These are phyloP conservation scores for Malassezia slooffiae DNA, from an alignment of 1,284 basidiomycete species.

Conservation along the genomic window DNA sequence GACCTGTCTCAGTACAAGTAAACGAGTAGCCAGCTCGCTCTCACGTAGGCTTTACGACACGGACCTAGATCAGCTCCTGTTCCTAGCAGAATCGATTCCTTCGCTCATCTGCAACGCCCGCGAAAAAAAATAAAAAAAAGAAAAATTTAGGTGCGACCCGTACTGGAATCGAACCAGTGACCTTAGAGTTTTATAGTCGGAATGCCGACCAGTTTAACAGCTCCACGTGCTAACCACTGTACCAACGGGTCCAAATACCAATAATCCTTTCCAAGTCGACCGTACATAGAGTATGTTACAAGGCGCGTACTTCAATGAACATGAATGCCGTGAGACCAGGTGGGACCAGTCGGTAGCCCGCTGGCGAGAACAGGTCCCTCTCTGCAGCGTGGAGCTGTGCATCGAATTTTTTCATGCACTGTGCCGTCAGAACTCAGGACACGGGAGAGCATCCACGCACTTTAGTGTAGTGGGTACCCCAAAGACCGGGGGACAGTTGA, in stretches of 20 bases:
- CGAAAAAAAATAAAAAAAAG: background rate
- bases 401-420: conserved; percentile 9
- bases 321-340: conserved; percentile 3
- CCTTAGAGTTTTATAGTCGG: conserved; percentile 19
- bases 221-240: conserved; percentile 22
- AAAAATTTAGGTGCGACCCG: conserved; percentile 12
- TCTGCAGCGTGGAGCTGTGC: conserved; percentile 3
- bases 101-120: too few species aligned
- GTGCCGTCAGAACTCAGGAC: background rate
- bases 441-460: background rate
- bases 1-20: too few species aligned
- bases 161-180: conserved; percentile 20
- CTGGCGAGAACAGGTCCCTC: background rate
- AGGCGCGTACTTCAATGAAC: conserved; percentile 4
- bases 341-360: background rate
- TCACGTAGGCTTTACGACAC: too few species aligned
- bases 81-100: too few species aligned
- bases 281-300: too few species aligned
- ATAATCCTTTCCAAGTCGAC: too few species aligned
- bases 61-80: too few species aligned
- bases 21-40: too few species aligned
- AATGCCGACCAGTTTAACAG: conserved; percentile 16
- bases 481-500: conserved; percentile 6
- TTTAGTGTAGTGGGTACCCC: conserved; percentile 7
- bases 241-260: conserved; percentile 18